Percentiles rank a stretch among this genome's conserved stretches.
phyloP scores from a whole-genome alignment of 2,329 filamentous ascomycete genomes.

The Exophiala sp. region DNA sequence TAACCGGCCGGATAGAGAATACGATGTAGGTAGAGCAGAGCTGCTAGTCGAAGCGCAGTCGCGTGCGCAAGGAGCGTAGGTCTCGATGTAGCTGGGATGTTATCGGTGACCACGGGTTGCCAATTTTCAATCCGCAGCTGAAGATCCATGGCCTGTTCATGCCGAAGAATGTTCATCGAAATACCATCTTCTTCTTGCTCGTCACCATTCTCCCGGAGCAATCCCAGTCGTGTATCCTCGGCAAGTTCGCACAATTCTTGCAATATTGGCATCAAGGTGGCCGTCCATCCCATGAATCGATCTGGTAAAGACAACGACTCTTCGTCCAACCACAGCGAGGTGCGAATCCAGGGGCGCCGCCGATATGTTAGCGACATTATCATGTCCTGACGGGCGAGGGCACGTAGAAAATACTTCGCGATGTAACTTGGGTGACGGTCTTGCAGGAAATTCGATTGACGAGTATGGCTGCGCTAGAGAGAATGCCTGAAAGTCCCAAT shows the following conservation, averaged over 20 bases:
- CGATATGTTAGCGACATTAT: background rate
- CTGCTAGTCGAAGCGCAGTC: background rate
- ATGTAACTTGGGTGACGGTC: background rate
- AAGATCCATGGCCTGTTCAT: too few relatives aligned
- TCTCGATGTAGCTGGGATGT: too few relatives aligned
- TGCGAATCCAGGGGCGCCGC: background rate
- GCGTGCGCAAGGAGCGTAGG: background rate
- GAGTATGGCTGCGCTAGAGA: too few relatives aligned
- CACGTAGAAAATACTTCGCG: slow-evolving; percentile 2
- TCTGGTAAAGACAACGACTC: background rate
- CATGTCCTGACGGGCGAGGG: slow-evolving; percentile 2
- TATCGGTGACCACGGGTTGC: too few relatives aligned
- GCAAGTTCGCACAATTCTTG: slow-evolving; percentile 1
- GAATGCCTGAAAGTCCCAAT: too few relatives aligned
- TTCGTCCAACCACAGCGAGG: background rate
- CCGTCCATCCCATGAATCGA: background rate
- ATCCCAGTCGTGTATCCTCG: background rate
- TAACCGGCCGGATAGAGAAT: background rate
- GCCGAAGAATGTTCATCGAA: background rate
- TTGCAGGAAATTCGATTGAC: too few relatives aligned
- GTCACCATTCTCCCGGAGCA: background rate
- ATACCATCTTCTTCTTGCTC: background rate
- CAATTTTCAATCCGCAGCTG: too few relatives aligned
- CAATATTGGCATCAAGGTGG: background rate
- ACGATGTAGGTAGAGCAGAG: background rate